These are phyloP conservation scores for Stemphylium lycopersici DNA, from an alignment of 2,329 filamentous ascomycete species.

Conservation along the genomic window DNA sequence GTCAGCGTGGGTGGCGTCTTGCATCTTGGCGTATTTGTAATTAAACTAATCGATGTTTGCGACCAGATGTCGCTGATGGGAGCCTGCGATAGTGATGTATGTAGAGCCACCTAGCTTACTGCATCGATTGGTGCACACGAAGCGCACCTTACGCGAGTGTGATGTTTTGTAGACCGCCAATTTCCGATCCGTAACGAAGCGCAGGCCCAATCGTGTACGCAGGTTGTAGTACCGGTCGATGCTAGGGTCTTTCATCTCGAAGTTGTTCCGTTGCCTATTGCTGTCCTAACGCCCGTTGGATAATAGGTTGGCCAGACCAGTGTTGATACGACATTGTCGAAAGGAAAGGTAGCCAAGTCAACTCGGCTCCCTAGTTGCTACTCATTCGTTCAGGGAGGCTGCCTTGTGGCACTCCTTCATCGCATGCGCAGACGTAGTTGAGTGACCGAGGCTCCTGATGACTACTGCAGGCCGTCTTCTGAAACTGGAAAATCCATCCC, in stretches of 20 bases:
- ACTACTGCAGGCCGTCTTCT: slow-evolving; percentile 21
- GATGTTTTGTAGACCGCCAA: background rate
- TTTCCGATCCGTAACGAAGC: background rate
- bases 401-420: slow-evolving; percentile 10
- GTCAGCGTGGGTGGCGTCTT: slow-evolving; percentile 6
- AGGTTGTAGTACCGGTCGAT: slow-evolving; percentile 3
- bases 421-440: slow-evolving; percentile 10
- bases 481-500: slow-evolving; percentile 24
- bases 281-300: background rate
- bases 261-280: background rate
- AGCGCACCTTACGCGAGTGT: background rate
- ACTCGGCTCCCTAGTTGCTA: background rate
- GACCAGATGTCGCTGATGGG: background rate
- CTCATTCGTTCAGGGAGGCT: slow-evolving; percentile 11
- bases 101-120: background rate
- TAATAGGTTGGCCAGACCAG: background rate
- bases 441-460: slow-evolving; percentile 25
- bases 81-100: too few species aligned
- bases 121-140: background rate
- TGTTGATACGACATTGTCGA: background rate
- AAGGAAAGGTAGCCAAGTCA: background rate
- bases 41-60: background rate
- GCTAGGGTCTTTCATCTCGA: background rate
- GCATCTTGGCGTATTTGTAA: slow-evolving; percentile 4
- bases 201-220: background rate